A percentile compares a stretch with the other conserved stretches of the same genome.
phyloP scores from a whole-genome alignment of 176 grass and related monocot species.

The Urochloa ruziziensis region DNA sequence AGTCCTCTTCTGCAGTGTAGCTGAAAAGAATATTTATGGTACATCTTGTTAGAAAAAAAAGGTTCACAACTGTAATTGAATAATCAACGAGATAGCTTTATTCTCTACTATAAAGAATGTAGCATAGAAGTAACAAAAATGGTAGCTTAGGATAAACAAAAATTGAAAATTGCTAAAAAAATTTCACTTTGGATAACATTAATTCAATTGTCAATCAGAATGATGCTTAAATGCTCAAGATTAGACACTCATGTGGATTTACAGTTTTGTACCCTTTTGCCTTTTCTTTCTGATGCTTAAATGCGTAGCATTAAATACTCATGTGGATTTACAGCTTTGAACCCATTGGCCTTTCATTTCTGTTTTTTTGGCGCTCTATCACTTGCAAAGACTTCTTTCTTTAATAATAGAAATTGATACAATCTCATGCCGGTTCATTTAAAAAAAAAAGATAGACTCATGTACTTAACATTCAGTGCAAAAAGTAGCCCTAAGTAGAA shows the following conservation, averaged over 20 bases:
- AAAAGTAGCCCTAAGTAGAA: background rate
- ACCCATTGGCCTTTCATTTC: too few relatives aligned
- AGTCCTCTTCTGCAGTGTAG: conserved; percentile 90
- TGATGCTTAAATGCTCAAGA: background rate
- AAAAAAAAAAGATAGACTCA: background rate
- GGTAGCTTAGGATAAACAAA: background rate
- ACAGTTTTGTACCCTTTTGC: too few relatives aligned
- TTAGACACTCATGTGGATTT: background rate
- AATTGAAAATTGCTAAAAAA: background rate
- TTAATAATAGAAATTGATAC: too few relatives aligned
- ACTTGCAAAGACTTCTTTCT: too few relatives aligned
- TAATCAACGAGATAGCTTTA: too few relatives aligned
- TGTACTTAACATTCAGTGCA: background rate
- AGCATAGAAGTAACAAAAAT: background rate
- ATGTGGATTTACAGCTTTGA: too few relatives aligned
- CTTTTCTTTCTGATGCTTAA: too few relatives aligned
- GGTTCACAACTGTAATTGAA: background rate
- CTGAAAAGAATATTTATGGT: conserved; percentile 27
- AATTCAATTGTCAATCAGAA: background rate
- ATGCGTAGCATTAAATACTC: too few relatives aligned
- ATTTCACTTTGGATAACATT: background rate
- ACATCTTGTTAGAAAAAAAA: background rate
- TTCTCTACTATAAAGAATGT: too few relatives aligned
- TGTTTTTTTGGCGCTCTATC: too few relatives aligned
- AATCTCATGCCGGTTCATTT: too few relatives aligned